Evolutionary conservation across 345 rosid species (phyloP).

Genomic region (Combretum micranthum): DNA sequence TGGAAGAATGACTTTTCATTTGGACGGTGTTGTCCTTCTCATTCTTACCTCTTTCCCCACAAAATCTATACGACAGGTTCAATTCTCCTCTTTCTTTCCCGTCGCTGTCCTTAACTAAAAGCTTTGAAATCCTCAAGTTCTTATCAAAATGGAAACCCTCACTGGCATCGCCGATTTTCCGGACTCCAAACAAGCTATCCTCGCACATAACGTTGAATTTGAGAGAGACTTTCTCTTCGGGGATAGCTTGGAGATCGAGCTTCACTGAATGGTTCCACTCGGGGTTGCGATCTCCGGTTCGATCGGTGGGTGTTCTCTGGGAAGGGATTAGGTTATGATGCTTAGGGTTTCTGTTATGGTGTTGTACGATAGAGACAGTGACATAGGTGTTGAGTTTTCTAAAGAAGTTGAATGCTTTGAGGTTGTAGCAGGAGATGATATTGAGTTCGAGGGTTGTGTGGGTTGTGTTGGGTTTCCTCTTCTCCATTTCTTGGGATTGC

Average conservation of each 20-base stretch:
- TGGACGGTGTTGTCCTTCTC: not conserved
- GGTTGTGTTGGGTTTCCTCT: not conserved
- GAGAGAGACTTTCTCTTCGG: slow-evolving; percentile 13
- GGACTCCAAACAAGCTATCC: slow-evolving; percentile 17
- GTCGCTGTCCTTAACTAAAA: slow-evolving; percentile 27
- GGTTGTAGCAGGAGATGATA: slow-evolving; percentile 28
- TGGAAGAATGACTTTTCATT: not conserved
- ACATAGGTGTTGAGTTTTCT: slow-evolving; percentile 35
- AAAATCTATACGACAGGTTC: slow-evolving; percentile 24
- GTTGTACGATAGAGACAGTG: slow-evolving; percentile 20
- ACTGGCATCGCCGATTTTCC: slow-evolving; percentile 27
- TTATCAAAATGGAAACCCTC: slow-evolving; percentile 33
- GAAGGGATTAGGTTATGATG: slow-evolving; percentile 13
- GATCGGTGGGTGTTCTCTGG: slow-evolving; percentile 23
- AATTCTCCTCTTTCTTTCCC: slow-evolving; percentile 36
- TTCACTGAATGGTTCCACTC: slow-evolving; percentile 37
- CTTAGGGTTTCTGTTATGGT: slow-evolving; percentile 9
- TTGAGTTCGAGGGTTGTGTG: slow-evolving; percentile 21
- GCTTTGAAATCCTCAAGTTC: slow-evolving; percentile 19
- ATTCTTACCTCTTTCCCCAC: slow-evolving; percentile 8
- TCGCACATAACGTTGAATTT: slow-evolving; percentile 22
- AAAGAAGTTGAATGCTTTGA: slow-evolving; percentile 41
- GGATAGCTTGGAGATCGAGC: slow-evolving; percentile 22
- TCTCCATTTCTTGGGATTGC: not conserved
- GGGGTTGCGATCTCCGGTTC: slow-evolving; percentile 30